These are phyloP conservation scores for Olyra latifolia DNA, from an alignment of 176 grass and related monocot genomes.

Conservation along the genomic window DNA sequence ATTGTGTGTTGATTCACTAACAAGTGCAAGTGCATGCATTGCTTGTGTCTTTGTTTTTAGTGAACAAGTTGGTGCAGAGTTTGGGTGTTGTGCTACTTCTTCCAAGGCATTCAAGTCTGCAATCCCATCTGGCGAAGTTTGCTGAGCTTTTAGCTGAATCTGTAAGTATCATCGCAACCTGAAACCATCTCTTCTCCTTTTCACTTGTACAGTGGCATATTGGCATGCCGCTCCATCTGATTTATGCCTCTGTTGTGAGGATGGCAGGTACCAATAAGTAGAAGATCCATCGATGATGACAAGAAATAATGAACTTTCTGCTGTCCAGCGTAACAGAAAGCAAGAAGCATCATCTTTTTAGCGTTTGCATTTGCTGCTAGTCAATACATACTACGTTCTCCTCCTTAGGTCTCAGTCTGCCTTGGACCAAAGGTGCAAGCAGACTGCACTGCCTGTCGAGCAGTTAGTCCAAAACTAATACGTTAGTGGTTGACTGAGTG, in stretches of 20 bases:
- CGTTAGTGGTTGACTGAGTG: neutral
- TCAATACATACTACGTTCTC: neutral
- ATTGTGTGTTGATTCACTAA: neutral
- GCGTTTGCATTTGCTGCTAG: conserved; percentile 7
- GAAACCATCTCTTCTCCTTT: neutral
- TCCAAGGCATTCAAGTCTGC: neutral
- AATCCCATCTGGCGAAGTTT: neutral
- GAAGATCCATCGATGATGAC: neutral
- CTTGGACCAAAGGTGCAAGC: conserved; percentile 10
- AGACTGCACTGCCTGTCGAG: neutral
- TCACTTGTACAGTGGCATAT: neutral
- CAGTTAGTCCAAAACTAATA: neutral
- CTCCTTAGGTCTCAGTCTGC: neutral
- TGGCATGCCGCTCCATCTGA: neutral
- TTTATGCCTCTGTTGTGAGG: neutral
- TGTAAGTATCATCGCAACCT: neutral
- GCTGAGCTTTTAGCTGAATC: conserved; percentile 6
- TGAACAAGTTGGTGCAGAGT: neutral
- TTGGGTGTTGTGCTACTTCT: neutral
- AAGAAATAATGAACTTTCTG: conserved; percentile 14
- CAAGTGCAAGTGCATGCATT: neutral
- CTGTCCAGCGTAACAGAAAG: conserved; percentile 27
- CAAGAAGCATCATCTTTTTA: conserved; percentile 1
- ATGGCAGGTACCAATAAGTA: conserved; percentile 10
- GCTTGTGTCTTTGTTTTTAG: neutral